Evolutionary conservation across 2,329 filamentous ascomycete genomes (phyloP).

Genomic region (Stenocarpella maydis): DNA sequence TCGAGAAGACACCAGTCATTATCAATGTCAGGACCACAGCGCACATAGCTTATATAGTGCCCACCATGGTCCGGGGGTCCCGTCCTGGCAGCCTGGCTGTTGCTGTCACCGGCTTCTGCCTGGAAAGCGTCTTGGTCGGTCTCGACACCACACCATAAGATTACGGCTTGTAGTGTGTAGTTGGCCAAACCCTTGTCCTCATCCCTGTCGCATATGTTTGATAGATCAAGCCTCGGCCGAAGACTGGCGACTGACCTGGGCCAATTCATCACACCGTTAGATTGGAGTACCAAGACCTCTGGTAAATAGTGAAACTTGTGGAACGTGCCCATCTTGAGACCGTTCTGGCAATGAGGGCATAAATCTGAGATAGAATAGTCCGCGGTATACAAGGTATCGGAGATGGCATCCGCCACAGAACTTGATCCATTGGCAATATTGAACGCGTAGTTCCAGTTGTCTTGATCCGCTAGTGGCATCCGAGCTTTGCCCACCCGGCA

Average conservation of each 20-base stretch:
- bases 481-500: no score
- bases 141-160: background rate
- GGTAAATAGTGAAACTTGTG: slow-evolving; percentile 1
- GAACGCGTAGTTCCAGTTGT: background rate
- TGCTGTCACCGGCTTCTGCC: background rate
- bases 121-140: no score
- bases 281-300: background rate
- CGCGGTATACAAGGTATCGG: background rate
- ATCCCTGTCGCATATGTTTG: background rate
- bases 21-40: background rate
- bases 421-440: background rate
- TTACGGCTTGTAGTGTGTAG: background rate
- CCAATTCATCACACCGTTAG: background rate
- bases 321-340: background rate
- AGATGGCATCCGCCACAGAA: background rate
- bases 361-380: no score
- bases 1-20: background rate
- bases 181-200: background rate
- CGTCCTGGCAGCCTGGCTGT: no score
- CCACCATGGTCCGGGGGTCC: background rate
- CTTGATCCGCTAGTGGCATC: background rate
- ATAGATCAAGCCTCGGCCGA: background rate
- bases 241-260: no score
- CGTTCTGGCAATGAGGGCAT: no score
- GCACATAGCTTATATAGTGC: slow-evolving; percentile 1